Evolutionary conservation across 2,329 filamentous ascomycete genomes (phyloP), one percentile per base, ranked within the genome.

Genomic region (Diaporthe sp.): DNA sequence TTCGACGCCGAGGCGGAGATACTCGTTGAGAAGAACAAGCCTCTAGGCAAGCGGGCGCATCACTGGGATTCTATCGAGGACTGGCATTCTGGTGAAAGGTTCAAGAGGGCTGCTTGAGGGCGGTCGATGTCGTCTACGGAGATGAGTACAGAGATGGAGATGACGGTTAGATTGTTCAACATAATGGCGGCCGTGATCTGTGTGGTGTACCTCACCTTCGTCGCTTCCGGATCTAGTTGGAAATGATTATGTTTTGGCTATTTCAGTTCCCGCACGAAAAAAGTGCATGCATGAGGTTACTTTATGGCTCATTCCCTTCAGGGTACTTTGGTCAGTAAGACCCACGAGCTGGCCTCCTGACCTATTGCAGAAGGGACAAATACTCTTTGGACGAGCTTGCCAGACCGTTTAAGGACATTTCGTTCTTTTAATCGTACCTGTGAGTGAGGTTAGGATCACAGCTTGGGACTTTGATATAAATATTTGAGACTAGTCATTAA

Each of bases 21-120:
- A 4, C 35, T 65, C 0, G 35, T 65, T 4, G 56, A 55, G 47
- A 59, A 42, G 32, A 30, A 32, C 30, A 39, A 5, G 56, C 56
- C 70, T 1, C 2, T 47, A 0, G 22, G 9, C 4, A 72, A 65
- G 42, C 70, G 70, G 30, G 12, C 47, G 22, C n/a, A 15, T 3
- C 17, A 72, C 22, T 72, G 70, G 70, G 70, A 72, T 27, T 27
- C 7, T 2, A 65, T 72, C 8, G 70, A 72, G 70, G 56, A 72
- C 19, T 72, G 70, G 70, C 22, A 51, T 63, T 12, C 19, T 25
- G 58, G 30, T 1, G 25, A 51, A 4, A 65, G 44, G 17, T 32
- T 19, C 8, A 65, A 65, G 42, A 37, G 70, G 10, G 30, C 55
- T 9, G 39, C 61, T 25, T 66, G 13, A 50, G 27, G 7, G 39